phyloP scores from a whole-genome alignment of 257 asterid species.

The Ilex asprella region DNA sequence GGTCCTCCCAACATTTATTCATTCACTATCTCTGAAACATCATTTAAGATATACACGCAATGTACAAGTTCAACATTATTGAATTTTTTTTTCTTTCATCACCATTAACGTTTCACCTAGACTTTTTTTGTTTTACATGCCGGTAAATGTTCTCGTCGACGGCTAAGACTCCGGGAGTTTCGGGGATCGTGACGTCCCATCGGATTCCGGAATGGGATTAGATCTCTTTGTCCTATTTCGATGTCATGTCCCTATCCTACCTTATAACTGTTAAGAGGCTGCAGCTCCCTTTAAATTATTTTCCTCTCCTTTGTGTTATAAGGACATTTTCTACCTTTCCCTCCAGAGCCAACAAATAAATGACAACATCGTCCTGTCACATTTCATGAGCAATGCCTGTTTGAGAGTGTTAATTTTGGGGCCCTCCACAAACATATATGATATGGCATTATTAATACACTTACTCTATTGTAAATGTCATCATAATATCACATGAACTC shows the following conservation, averaged over 20 bases:
- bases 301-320: not conserved
- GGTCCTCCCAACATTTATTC: constrained; percentile 25
- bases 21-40: constrained; percentile 14
- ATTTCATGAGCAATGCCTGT: not conserved
- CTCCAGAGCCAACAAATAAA: constrained; percentile 1
- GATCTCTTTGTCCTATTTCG: constrained; percentile 24
- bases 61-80: constrained; percentile 17
- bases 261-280: constrained; percentile 4
- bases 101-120: not conserved
- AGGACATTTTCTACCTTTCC: not conserved
- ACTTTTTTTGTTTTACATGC: not conserved
- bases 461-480: no score
- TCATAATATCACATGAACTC: no score
- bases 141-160: not conserved
- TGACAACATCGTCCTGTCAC: constrained; percentile 1
- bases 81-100: not conserved
- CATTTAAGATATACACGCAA: constrained; percentile 27
- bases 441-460: no score
- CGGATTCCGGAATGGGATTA: not conserved
- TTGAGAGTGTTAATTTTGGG: no score
- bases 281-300: constrained; percentile 7
- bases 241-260: constrained; percentile 9
- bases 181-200: no score
- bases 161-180: constrained; percentile 16
- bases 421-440: no score